phyloP scores from a whole-genome alignment of 305 asterid genomes.

The Plantago lanceolata region DNA sequence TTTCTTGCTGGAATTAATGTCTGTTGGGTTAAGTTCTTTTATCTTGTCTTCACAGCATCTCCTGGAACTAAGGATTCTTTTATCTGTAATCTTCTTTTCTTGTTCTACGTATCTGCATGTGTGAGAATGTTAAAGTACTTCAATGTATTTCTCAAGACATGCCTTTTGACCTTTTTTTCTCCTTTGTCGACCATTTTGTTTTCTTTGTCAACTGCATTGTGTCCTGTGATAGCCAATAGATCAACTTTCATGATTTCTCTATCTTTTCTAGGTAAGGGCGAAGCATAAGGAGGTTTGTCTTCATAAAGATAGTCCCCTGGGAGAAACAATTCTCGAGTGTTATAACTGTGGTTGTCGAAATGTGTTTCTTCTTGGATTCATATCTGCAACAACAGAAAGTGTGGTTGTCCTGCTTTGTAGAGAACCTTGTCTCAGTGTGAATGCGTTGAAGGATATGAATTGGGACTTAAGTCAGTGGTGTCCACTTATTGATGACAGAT shows the following conservation, averaged over 20 bases:
- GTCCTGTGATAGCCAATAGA: neutral
- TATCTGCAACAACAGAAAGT: slow-evolving; percentile 97
- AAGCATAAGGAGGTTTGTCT: slow-evolving; percentile 99
- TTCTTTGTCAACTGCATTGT: neutral
- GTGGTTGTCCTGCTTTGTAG: slow-evolving; percentile 98
- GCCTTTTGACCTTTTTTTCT: no score
- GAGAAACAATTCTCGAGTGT: slow-evolving; percentile 97
- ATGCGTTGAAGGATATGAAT: slow-evolving; percentile 95
- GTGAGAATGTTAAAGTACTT: neutral
- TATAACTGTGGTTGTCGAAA: slow-evolving; percentile 98
- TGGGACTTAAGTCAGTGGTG: slow-evolving; percentile 99
- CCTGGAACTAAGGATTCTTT: neutral
- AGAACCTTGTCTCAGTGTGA: slow-evolving; percentile 90
- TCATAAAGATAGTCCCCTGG: slow-evolving; percentile 98
- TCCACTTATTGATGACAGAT: slow-evolving; percentile 97
- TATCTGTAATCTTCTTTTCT: neutral
- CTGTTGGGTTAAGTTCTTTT: neutral
- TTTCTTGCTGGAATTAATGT: neutral
- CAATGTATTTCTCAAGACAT: no score
- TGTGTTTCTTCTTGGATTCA: slow-evolving; percentile 95
- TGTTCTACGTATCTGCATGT: no score
- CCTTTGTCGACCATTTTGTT: no score
- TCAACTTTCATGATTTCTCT: slow-evolving; percentile 13
- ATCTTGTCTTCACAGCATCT: no score
- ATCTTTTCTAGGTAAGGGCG: slow-evolving; percentile 71